Base-by-base conservation (phyloP, 805 yeast species). In the Ogataea thermomethanolica region DNA sequence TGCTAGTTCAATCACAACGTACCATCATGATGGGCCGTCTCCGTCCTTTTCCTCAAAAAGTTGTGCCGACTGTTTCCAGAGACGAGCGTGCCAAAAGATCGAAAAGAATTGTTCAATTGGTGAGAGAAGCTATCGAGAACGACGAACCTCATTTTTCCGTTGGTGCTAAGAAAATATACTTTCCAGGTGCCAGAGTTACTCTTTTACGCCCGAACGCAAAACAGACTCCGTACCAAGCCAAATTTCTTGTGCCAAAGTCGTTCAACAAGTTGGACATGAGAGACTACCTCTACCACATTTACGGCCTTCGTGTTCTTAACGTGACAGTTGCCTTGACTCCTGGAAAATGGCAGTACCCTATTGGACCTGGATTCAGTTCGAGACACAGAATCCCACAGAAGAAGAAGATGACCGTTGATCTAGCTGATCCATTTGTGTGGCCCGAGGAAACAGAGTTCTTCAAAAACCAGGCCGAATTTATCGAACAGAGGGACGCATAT, bases 151-250 rank as follows among this genome's bases (percentile, higher is more conserved):
- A 89, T 69, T 91, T 88, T 74, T 71, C 70, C 29, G 77, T 84
- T 7, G 99, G 99, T 54, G 81, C 78, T 5, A 78, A 74, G 49
- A 71, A 84, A 48, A 70, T 84, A 8, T 90, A 78, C 60, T 85
- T 91, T 62, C 99, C 99, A 24, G 79, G 79, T 46, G 96, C 95
- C 1, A 72, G 91, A 46, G 71, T 91, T 27, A 78, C 85, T 36
- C 69, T 91, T 24, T 66, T 93, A 47, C 76, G 95, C 58, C 96
- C 97, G 30, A 85, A 85, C 56, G 96, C 98, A n/a, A 86, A 86
- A 58, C 95, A 87, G 65, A 85, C 96, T 0, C 99, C 99, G 34
- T 90, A 85, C 66, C 97, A 89, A 65, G 98, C 98, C 35, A 89
- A 88, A 62, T 93, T 93, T 65, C 78, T 86, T 49, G 99, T 95